A percentile compares a stretch with the other conserved stretches of the same genome.
Evolutionary conservation across 2,329 filamentous ascomycete species (phyloP).

Genomic region (Magnaporthales sp.): DNA sequence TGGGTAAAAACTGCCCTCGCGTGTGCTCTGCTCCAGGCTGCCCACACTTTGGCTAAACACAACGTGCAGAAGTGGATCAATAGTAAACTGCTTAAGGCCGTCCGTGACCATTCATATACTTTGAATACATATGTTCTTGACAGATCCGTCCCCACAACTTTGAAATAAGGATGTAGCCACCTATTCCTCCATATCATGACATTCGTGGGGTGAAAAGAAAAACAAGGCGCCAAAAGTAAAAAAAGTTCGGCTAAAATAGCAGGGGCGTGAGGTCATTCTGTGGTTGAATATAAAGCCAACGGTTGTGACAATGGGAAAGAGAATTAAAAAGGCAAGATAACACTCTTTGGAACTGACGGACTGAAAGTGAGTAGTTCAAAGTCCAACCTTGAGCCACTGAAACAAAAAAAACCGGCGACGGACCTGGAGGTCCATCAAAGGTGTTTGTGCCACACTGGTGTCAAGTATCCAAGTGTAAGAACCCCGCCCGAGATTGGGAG

Average conservation of each 20-base stretch:
- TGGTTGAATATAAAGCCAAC: neutral
- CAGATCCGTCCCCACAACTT: neutral
- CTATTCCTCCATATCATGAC: neutral
- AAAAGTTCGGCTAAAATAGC: neutral
- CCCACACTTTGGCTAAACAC: neutral
- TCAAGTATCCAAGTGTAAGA: neutral
- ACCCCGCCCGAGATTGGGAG: neutral
- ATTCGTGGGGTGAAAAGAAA: neutral
- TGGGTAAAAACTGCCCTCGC: too few relatives aligned
- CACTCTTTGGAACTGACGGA: neutral
- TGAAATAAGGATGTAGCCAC: neutral
- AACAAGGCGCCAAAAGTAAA: neutral
- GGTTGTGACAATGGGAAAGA: neutral
- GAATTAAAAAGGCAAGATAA: neutral
- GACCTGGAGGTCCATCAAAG: neutral
- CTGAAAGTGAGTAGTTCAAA: neutral
- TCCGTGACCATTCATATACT: neutral
- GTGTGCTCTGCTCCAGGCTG: neutral
- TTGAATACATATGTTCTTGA: neutral
- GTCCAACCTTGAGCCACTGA: neutral
- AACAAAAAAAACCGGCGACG: neutral
- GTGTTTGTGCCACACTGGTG: neutral
- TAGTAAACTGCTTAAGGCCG: neutral
- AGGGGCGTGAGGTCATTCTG: neutral
- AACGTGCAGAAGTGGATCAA: neutral